Evolutionary conservation across 306 rosid species (phyloP).

Genomic region (Hippophae rhamnoides): DNA sequence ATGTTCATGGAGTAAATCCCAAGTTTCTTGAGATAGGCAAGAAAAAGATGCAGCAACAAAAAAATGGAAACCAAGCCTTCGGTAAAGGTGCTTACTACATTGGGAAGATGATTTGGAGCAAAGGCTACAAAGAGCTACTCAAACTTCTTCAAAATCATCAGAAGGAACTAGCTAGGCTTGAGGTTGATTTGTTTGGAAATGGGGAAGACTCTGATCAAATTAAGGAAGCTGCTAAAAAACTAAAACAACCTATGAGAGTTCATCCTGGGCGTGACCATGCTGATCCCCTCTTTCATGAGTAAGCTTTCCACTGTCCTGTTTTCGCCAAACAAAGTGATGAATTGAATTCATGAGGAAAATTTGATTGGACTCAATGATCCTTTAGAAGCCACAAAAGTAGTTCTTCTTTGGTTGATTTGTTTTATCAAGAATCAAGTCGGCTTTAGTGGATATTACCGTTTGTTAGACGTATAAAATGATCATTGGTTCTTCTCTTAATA

Average conservation of each 20-base stretch:
- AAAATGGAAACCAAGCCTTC: slow-evolving; percentile 48
- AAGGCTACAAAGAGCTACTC: slow-evolving; percentile 89
- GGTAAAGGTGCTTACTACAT: slow-evolving; percentile 81
- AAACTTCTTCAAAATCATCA: slow-evolving; percentile 55
- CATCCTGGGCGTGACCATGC: slow-evolving; percentile 85
- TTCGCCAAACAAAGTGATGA: background rate
- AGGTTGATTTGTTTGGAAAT: slow-evolving; percentile 81
- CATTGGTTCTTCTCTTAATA: too few relatives aligned
- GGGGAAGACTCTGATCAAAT: slow-evolving; percentile 85
- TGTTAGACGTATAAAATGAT: too few relatives aligned
- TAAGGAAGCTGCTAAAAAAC: slow-evolving; percentile 49
- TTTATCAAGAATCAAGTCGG: too few relatives aligned
- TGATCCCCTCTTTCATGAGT: slow-evolving; percentile 77
- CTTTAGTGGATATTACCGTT: too few relatives aligned
- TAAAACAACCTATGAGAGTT: slow-evolving; percentile 54
- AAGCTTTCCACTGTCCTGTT: slow-evolving; percentile 22
- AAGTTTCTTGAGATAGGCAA: slow-evolving; percentile 75
- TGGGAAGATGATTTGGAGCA: slow-evolving; percentile 95
- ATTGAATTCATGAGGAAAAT: too few relatives aligned
- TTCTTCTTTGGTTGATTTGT: too few relatives aligned
- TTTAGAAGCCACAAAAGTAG: too few relatives aligned
- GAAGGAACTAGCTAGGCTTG: slow-evolving; percentile 56
- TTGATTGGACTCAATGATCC: too few relatives aligned
- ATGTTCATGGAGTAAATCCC: slow-evolving; percentile 97
- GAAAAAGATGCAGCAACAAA: slow-evolving; percentile 60